Conservation (phyloP, 306 rosid species). For the Prunus salicina region DNA sequence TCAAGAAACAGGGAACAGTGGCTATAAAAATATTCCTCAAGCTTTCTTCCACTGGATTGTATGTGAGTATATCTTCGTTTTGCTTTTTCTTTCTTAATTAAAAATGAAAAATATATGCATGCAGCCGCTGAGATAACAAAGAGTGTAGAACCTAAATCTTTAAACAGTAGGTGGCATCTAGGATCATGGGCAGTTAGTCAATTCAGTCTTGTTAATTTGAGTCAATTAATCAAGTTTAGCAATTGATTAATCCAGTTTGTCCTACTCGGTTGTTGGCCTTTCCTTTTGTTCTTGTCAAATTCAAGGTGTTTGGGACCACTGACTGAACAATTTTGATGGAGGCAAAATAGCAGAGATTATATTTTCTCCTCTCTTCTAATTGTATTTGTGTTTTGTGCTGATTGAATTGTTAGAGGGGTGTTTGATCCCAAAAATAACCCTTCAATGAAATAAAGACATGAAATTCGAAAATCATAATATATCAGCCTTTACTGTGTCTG, state of each 20-base stretch:
- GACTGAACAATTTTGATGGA: neutral
- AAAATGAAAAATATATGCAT: constrained; percentile 8
- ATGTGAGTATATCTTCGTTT: constrained; percentile 24
- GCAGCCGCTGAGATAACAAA: neutral
- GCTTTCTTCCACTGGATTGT: constrained; percentile 1
- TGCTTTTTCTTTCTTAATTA: constrained; percentile 7
- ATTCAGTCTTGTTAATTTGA: neutral
- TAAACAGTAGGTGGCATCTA: neutral
- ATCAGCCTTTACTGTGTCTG: neutral
- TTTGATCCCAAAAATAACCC: neutral
- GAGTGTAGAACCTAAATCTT: neutral
- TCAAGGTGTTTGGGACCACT: constrained; percentile 14
- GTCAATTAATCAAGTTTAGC: constrained; percentile 5
- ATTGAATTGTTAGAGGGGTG: neutral
- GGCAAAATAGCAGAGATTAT: neutral
- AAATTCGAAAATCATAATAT: no score
- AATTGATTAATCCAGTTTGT: neutral
- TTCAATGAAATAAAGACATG: neutral
- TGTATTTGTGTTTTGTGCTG: neutral
- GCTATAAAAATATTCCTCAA: constrained; percentile 4
- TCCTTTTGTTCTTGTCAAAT: neutral
- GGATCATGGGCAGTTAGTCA: constrained; percentile 11
- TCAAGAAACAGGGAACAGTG: constrained; percentile 28
- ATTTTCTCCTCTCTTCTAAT: neutral
- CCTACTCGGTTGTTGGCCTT: constrained; percentile 16